Evolutionary conservation across 768 basidiomycete genomes (phyloP).

Genomic region (Melanogaster broomeanus): DNA sequence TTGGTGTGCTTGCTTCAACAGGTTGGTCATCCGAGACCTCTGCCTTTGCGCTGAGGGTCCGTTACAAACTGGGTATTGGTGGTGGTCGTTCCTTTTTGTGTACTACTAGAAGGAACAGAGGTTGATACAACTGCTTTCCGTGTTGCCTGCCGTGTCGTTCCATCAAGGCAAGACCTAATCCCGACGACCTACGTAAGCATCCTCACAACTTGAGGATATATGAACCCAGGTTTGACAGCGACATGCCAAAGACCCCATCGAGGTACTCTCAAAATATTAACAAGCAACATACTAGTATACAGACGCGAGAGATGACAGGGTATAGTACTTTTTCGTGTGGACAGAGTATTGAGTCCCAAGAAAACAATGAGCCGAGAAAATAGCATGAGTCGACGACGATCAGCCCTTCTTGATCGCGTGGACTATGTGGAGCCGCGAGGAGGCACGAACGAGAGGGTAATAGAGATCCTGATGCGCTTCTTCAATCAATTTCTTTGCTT

Average conservation of each 20-base stretch:
- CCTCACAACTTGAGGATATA: slow-evolving; percentile 7
- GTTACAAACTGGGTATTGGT: slow-evolving; percentile 44
- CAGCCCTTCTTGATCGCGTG: slow-evolving; percentile 45
- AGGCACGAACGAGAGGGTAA: slow-evolving; percentile 52
- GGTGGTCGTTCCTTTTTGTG: slow-evolving; percentile 56
- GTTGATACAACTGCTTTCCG: slow-evolving; percentile 56
- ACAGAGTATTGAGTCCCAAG: slow-evolving; percentile 22
- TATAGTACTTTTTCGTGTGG: slow-evolving; percentile 29
- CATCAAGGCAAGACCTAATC: neutral
- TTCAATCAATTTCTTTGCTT: slow-evolving; percentile 56
- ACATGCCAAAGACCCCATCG: slow-evolving; percentile 34
- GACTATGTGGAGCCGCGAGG: slow-evolving; percentile 57
- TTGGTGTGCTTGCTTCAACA: slow-evolving; percentile 37
- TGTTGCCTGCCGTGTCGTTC: slow-evolving; percentile 13
- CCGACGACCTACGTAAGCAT: neutral
- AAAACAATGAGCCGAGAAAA: slow-evolving; percentile 1
- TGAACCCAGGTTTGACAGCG: neutral
- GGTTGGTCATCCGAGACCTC: slow-evolving; percentile 40
- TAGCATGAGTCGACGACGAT: neutral
- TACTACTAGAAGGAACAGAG: slow-evolving; percentile 55
- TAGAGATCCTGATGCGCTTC: slow-evolving; percentile 70
- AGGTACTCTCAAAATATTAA: slow-evolving; percentile 86
- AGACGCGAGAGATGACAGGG: slow-evolving; percentile 7
- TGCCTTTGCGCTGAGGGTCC: slow-evolving; percentile 39
- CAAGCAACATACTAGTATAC: slow-evolving; percentile 53